A percentile compares a stretch with the other conserved stretches of the same genome.
These are phyloP conservation scores for Trichomonas tenax DNA, from an alignment of 208 protist genomes.

Conservation along the genomic window DNA sequence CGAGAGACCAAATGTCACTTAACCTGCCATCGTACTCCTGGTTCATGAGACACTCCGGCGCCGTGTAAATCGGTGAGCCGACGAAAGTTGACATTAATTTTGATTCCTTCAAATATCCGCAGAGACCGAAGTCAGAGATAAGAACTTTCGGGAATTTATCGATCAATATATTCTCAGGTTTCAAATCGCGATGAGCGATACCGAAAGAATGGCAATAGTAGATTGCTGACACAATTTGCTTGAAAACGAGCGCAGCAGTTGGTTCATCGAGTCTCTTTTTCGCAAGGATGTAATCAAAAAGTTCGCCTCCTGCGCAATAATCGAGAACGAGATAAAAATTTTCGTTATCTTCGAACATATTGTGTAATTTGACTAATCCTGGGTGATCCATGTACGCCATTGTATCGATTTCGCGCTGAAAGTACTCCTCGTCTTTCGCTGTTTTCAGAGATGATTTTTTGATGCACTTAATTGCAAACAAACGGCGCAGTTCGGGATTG, in stretches of 20 bases:
- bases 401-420: not conserved
- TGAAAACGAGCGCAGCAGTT: not conserved
- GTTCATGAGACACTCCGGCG: slow-evolving; percentile 31
- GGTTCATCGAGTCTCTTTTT: not conserved
- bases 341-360: not conserved
- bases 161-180: slow-evolving; percentile 37
- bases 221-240: not conserved
- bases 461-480: not conserved
- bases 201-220: not conserved
- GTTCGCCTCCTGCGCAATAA: not conserved
- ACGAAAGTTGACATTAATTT: slow-evolving; percentile 23
- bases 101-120: slow-evolving; percentile 32
- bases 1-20: not conserved
- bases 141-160: slow-evolving; percentile 24
- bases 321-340: not conserved
- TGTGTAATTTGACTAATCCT: not conserved
- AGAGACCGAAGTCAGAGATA: slow-evolving; percentile 40
- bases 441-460: not conserved
- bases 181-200: slow-evolving; percentile 37
- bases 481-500: not conserved
- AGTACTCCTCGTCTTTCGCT: not conserved
- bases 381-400: not conserved
- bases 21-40: slow-evolving; percentile 7
- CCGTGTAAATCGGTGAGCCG: slow-evolving; percentile 35
- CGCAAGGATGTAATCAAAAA: not conserved